A percentile compares a stretch with the other conserved stretches of the same genome.
Evolutionary conservation across 78 protist genomes (phyloP).

Genomic region (Monocercomonoides exilis): DNA sequence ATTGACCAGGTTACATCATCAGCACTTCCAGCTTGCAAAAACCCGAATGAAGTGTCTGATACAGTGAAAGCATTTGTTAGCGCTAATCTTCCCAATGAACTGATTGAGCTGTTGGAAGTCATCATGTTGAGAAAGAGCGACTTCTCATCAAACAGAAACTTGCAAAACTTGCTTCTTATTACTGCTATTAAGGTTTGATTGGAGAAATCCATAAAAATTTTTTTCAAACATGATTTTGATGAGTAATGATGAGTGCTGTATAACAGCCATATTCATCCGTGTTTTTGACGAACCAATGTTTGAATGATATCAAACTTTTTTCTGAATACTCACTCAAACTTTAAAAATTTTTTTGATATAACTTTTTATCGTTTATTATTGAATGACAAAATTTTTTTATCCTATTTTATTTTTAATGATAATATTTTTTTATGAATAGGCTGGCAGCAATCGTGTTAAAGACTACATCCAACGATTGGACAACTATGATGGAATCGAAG

Average conservation of each 20-base stretch:
- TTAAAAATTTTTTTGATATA: neutral
- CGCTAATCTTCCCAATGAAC: conserved; percentile 88
- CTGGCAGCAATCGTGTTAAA: conserved; percentile 58
- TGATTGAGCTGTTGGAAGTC: conserved; percentile 97
- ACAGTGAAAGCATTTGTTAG: conserved; percentile 97
- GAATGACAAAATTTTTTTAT: too few relatives aligned
- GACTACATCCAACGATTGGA: conserved; percentile 88
- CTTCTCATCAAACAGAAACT: conserved; percentile 75
- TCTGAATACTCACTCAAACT: neutral
- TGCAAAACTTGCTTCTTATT: conserved; percentile 94
- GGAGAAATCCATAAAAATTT: neutral
- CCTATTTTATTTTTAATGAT: neutral
- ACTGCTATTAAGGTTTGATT: conserved; percentile 90
- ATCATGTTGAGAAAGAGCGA: conserved; percentile 81
- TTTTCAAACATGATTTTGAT: neutral
- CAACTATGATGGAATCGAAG: conserved; percentile 90
- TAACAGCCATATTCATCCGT: too few relatives aligned
- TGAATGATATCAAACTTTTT: neutral
- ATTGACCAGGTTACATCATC: conserved; percentile 83
- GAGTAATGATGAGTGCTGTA: too few relatives aligned
- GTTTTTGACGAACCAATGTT: neutral
- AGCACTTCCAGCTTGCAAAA: conserved; percentile 84
- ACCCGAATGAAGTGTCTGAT: conserved; percentile 79
- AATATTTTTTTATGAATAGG: neutral
- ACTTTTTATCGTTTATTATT: neutral